Base-by-base conservation (phyloP, 441 rosid genomes). In the Mallotus repandus region DNA sequence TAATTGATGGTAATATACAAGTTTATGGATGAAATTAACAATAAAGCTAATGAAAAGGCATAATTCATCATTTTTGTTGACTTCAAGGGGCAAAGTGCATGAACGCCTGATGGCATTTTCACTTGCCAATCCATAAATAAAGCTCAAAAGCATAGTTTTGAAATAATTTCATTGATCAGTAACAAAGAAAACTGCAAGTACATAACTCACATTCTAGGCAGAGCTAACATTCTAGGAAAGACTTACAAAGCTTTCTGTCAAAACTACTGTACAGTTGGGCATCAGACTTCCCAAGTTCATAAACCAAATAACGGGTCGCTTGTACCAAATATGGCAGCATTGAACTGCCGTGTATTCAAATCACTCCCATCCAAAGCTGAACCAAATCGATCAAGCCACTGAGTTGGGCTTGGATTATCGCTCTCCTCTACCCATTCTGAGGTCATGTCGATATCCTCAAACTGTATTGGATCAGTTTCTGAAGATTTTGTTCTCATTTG, bases 361-460 rank as follows among this genome's bases (percentile, higher is more conserved):
- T 93, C 92, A 49, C 91, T 81, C 46, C 97, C 93, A 53, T 93
- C 97, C 82, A 91, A 63, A 43, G 88, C 78, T 4, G 97, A 82
- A 41, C 93, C 93, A 38, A 88, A 87, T 58, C 95, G 87, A 78
- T 89, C 98, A 2, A 89, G 91, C 98, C 97, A 91, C 78, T 91
- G 97, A 0, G 89, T 84, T 0, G 98, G 92, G 74, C 93, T 87
- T 0, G 86, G 85, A 73, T 79, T 89, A 56, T 91, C 97, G 2
- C 79, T 80, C 79, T 91, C 97, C 78, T 93, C 98, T 16, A 87
- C 98, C 97, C 98, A 93, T 72, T 93, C 98, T 7, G 97, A 93
- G 63, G 93, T 89, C 98, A 91, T 91, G 76, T 93, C 97, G 4
- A 91, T 89, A 81, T 93, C 98, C 3, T 91, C 95, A 21, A 77